Base-by-base conservation (phyloP, 805 yeast species). In the Ogataea paradorogensis region DNA sequence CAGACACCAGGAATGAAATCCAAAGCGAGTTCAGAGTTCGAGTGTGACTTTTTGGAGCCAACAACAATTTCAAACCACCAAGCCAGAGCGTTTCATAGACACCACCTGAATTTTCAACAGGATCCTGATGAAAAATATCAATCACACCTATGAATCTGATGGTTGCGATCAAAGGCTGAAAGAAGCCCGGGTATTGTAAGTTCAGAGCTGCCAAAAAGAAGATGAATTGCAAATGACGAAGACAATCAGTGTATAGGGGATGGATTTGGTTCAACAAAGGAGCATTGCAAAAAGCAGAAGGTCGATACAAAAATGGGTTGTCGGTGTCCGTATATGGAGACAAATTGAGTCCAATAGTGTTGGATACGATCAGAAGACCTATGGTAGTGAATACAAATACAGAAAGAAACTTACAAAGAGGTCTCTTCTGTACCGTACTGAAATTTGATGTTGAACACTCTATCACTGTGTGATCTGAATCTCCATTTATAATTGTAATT, bases 321-420 rank as follows among this genome's bases (percentile, higher is more conserved):
- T 71, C 54, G 22, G 84, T 61, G 60, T 78, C 87, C 62, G 74
- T 80, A 53, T 71, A 74, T 0, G 84, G 80, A 27, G 84, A 73
- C 35, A 70, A 60, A 7, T 69, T 62, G 26, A 56, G 51, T 16
- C 69, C 62, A 43, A 72, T 54, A 26, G 64, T 45, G 40, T 64
- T 62, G 14, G 64, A 51, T 2, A 61, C 22, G 15, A 53, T 46
- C 26, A 76, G 66, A 18, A 74, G 46, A 3, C 63, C 41, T n/a
- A 66, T 65, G 5, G 81, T 56, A 3, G 63, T 61, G 2, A 71
- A 52, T 7, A 75, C 56, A 14, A 70, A 61, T 11, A 59, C 58
- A 1, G 65, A 51, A 5, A 76, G 61, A 6, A 72, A 70, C 5
- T 56, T 51, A 18, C 69, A 55, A 5, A 76, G 58, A n/a, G 65